These are phyloP conservation scores for Cinchona pubescens DNA, from an alignment of 257 asterid species.

Conservation along the genomic window DNA sequence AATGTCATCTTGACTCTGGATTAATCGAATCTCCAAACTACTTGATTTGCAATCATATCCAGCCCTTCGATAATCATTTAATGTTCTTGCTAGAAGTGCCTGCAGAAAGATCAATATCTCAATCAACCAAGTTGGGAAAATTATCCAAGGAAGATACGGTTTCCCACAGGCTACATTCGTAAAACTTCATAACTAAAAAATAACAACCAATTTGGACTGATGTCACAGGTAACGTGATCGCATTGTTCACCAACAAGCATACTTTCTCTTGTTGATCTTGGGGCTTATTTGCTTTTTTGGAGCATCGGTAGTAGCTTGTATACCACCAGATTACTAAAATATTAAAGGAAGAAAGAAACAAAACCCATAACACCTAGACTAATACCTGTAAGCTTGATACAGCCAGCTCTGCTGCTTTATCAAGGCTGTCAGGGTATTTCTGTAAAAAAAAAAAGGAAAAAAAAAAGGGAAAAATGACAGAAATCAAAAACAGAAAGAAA, in stretches of 20 bases:
- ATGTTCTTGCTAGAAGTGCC: slow-evolving; percentile 85
- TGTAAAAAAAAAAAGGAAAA: slow-evolving; percentile 42
- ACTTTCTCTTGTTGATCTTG: background rate
- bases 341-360: background rate
- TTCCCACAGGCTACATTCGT: too few species aligned
- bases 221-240: background rate
- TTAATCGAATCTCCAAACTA: slow-evolving; percentile 89
- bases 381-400: slow-evolving; percentile 95
- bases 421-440: slow-evolving; percentile 88
- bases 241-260: background rate
- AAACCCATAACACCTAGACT: background rate
- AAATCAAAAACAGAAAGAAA: slow-evolving; percentile 21
- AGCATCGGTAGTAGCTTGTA: background rate
- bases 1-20: slow-evolving; percentile 87
- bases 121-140: background rate
- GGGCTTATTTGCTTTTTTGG: background rate
- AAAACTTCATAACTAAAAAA: background rate
- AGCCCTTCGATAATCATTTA: slow-evolving; percentile 63
- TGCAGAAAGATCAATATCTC: slow-evolving; percentile 21
- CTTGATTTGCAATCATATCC: slow-evolving; percentile 83
- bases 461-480: too few species aligned
- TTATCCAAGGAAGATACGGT: background rate
- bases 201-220: background rate
- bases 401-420: slow-evolving; percentile 91
- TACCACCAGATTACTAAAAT: background rate